These are phyloP conservation scores for Debaryomyces maramus DNA, from an alignment of 805 yeast genomes.

Conservation along the genomic window DNA sequence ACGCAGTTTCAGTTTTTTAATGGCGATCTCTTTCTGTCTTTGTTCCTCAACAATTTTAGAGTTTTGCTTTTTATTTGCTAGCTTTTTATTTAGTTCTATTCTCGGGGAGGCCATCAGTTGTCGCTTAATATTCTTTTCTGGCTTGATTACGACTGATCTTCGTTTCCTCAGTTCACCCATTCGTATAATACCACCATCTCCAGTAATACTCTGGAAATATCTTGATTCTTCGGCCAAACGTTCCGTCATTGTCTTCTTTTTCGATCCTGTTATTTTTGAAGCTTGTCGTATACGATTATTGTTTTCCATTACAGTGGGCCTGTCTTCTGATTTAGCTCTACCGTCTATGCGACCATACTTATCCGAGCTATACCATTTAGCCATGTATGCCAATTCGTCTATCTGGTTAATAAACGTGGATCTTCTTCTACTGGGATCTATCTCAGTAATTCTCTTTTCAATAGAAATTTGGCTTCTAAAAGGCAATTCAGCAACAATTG, in stretches of 20 bases:
- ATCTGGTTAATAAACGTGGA: constrained; percentile 25
- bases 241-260: constrained; percentile 6
- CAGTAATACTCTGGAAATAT: constrained; percentile 43
- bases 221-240: constrained; percentile 24
- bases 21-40: neutral
- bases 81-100: constrained; percentile 12
- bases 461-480: constrained; percentile 24
- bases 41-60: constrained; percentile 3
- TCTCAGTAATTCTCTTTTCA: constrained; percentile 20
- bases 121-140: constrained; percentile 3
- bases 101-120: neutral
- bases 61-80: constrained; percentile 12
- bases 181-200: constrained; percentile 31
- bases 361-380: constrained; percentile 29
- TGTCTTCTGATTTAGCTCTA: neutral
- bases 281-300: neutral
- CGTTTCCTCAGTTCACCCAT: constrained; percentile 35
- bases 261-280: neutral
- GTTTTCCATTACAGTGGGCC: neutral
- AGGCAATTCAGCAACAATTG: constrained; percentile 20
- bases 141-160: constrained; percentile 9
- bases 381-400: constrained; percentile 40
- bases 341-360: neutral
- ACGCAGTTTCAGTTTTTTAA: neutral
- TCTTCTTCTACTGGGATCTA: constrained; percentile 20